phyloP scores from a whole-genome alignment of 257 asterid genomes.

The Solanum etuberosum region DNA sequence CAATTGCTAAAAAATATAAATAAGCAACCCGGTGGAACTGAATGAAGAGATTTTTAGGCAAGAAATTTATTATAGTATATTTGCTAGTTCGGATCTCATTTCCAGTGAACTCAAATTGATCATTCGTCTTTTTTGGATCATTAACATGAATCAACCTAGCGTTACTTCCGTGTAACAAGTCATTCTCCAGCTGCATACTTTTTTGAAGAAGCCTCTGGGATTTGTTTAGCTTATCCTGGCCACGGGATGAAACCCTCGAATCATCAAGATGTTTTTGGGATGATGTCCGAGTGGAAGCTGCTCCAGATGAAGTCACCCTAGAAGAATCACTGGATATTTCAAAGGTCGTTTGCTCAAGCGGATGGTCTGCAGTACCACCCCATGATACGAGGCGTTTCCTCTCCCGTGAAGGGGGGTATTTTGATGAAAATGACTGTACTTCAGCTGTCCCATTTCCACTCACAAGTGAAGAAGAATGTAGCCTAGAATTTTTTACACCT shows the following conservation, averaged over 20 bases:
- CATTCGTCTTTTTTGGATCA: conserved; percentile 73
- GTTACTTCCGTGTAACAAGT: conserved; percentile 30
- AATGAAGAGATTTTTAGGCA: conserved; percentile 91
- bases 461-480: conserved; percentile 4
- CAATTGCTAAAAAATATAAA: conserved; percentile 87
- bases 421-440: conserved; percentile 25
- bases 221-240: conserved; percentile 30
- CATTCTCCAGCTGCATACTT: conserved; percentile 76
- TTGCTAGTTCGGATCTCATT: conserved; percentile 96
- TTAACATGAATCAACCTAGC: conserved; percentile 75
- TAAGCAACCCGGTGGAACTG: conserved; percentile 97
- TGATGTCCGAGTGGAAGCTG: conserved; percentile 1
- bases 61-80: conserved; percentile 68
- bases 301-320: conserved; percentile 10
- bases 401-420: conserved; percentile 34
- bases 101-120: conserved; percentile 57
- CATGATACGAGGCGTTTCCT: conserved; percentile 66
- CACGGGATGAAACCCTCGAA: conserved; percentile 17
- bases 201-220: conserved; percentile 51
- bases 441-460: conserved; percentile 7
- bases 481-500: conserved; percentile 24
- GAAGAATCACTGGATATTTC: conserved; percentile 44
- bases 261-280: background rate
- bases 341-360: conserved; percentile 23
- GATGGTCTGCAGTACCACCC: conserved; percentile 83